phyloP scores from a whole-genome alignment of 148 eudicot species.

The Amaranthus palmeri region DNA sequence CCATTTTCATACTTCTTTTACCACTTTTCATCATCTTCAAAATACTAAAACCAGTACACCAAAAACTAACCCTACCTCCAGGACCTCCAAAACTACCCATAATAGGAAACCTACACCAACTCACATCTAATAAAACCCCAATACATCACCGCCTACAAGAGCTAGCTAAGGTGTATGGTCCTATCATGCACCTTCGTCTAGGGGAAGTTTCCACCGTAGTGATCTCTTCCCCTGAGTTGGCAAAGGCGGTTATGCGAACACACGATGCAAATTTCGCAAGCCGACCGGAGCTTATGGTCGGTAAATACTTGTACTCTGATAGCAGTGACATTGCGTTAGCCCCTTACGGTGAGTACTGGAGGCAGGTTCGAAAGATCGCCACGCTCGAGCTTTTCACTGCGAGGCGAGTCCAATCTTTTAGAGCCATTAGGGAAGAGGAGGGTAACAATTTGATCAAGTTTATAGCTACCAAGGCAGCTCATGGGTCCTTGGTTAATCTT shows the following conservation, averaged over 20 bases:
- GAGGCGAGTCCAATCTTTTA: slow-evolving; percentile 19
- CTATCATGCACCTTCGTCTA: slow-evolving; percentile 26
- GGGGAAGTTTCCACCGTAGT: slow-evolving; percentile 26
- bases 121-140: slow-evolving; percentile 4
- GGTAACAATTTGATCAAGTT: background rate
- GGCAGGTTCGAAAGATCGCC: slow-evolving; percentile 16
- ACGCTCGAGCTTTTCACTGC: slow-evolving; percentile 18
- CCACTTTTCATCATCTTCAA: background rate
- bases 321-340: slow-evolving; percentile 16
- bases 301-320: slow-evolving; percentile 11
- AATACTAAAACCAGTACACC: background rate
- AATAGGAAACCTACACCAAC: slow-evolving; percentile 27
- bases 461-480: background rate
- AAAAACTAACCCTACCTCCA: slow-evolving; percentile 3
- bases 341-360: slow-evolving; percentile 21
- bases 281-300: slow-evolving; percentile 18
- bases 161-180: slow-evolving; percentile 20
- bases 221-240: slow-evolving; percentile 23
- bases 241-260: slow-evolving; percentile 20
- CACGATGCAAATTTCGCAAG: slow-evolving; percentile 24
- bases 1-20: background rate
- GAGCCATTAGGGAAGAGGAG: slow-evolving; percentile 27
- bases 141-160: slow-evolving; percentile 13
- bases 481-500: slow-evolving; percentile 25
- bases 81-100: slow-evolving; percentile 20